phyloP scores from a whole-genome alignment of 2,329 filamentous ascomycete species.

The Periconia sp. region DNA sequence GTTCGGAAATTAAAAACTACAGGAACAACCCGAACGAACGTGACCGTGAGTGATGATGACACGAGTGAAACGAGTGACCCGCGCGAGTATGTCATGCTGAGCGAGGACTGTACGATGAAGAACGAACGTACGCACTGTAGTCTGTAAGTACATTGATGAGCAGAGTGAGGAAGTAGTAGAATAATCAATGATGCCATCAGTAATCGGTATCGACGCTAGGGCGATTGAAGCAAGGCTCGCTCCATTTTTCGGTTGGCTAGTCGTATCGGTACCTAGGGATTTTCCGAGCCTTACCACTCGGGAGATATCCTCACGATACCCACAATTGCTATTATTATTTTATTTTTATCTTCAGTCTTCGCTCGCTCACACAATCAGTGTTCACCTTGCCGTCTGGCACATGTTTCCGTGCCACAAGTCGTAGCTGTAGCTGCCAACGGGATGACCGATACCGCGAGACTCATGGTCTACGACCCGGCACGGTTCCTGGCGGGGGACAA shows the following conservation, averaged over 20 bases:
- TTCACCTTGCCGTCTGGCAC: not conserved
- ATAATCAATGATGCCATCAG: too few species aligned
- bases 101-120: too few species aligned
- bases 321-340: too few species aligned
- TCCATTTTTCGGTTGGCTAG: too few species aligned
- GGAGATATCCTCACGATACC: too few species aligned
- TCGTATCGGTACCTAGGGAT: too few species aligned
- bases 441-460: slow-evolving; percentile 1
- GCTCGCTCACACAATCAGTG: not conserved
- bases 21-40: not conserved
- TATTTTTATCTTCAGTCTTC: too few species aligned
- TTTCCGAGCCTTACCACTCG: too few species aligned
- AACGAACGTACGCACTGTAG: too few species aligned
- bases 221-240: not conserved
- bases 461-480: slow-evolving; percentile 21
- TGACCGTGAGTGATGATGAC: not conserved
- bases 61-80: not conserved
- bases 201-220: not conserved
- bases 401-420: not conserved
- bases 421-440: not conserved
- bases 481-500: slow-evolving; percentile 26
- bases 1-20: not conserved
- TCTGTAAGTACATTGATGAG: too few species aligned
- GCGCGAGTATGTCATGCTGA: not conserved
- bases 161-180: too few species aligned